Evolutionary conservation across 768 basidiomycete species (phyloP), one percentile per base, ranked within the genome.

Genomic region (Mycena polygramma): DNA sequence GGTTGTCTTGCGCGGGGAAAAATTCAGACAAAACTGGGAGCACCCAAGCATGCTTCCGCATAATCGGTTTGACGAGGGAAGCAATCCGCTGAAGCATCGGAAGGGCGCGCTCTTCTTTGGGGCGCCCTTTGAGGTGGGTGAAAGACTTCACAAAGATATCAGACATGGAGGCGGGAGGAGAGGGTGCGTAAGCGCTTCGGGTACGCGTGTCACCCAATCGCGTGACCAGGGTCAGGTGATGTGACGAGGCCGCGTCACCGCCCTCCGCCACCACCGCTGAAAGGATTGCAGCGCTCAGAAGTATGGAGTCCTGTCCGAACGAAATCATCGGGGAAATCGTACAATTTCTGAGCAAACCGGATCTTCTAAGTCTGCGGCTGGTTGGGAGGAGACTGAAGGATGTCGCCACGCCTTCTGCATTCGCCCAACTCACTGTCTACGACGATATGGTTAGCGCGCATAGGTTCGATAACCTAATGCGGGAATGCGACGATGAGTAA

Each of bases 41-140:
- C 35, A 87, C 84, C 96, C 96, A 98, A 7, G 81, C 81, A 74
- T 92, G 92, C 73, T 91, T 94, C 66, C 91, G 85, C 96, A 98
- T 98, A 73, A 98, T 95, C 9, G 97, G 97, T 79, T 96, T 97
- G 58, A 97, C 95, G 57, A 94, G 85, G 2, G 91, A 90, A 0
- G 92, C 91, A 37, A 94, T 85, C 70, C 86, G 86, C 73, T 92
- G 87, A 45, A 96, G 85, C 77, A 93, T 83, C 19, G 83, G 78
- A 51, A 94, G 83, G 20, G 95, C 94, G 46, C 88, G 85, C 71
- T 92, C 88, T 52, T 90, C 87, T 74, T 88, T 87, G 46, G 91
- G 91, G 75, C 85, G 86, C 66, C 86, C 87, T 70, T 89, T 92
- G 71, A 96, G 85, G 77, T 94, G 90, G 22, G 90, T 90, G 71